Base-by-base conservation (phyloP, 192 early-diverging fungal species). In the Pilaira anomala region DNA sequence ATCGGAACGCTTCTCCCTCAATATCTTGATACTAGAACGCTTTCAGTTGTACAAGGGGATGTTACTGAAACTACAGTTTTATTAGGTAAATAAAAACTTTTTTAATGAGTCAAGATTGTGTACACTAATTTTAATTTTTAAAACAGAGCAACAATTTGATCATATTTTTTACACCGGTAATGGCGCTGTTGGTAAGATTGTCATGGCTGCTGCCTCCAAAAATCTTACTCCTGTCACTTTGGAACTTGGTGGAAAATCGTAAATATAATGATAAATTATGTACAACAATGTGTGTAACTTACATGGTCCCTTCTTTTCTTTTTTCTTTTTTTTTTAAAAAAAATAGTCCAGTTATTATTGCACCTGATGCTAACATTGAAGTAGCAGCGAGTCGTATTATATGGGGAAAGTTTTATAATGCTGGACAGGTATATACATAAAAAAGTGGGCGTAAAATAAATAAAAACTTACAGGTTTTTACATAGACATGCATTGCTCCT, bases 121-220 rank as follows among this genome's bases (percentile, higher is more conserved):
- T 46, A 46, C 4, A 14, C 21, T 41, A 25, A 30, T 21, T 41
- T 57, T 57, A 39, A 40, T 11, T 33, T 14, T 21, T 22, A 40
- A 40, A 40, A 57, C n/a, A 22, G 73, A 78, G 25, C 65, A 86
- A 41, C 80, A 76, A 55, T 94, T 87, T 50, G 90, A 97, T 77
- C 85, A 92, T 67, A 93, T 91, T 65, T 93, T 91, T 59, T 97
- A 91, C 77, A 97, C 95, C 0, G 95, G 95, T 54, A 86, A 77
- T 68, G 84, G 83, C 13, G 25, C 58, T 26, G 89, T 97, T 29
- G 95, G 83, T 51, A 86, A 82, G 67, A 82, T 95, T 30, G 82
- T 95, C 18, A 87, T 88, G 75, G 55, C 62, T 5, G 90, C 92
- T 14, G 93, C 92, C 9, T 82, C 88, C 7, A 85, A 92, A 63